phyloP scores from a whole-genome alignment of 1,284 basidiomycete species.

The Grifola frondosa region DNA sequence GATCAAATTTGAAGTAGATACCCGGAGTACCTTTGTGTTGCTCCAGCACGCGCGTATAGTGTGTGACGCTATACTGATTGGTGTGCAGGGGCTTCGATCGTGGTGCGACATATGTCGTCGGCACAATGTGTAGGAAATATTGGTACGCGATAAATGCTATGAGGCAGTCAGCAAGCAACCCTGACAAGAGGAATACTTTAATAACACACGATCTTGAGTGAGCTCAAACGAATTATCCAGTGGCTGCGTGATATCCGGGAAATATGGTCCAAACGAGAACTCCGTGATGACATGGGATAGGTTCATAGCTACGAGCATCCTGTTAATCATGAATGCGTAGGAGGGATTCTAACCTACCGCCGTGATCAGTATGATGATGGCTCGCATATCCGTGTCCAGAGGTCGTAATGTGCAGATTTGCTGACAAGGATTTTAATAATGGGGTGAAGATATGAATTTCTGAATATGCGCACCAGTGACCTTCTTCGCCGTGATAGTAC shows the following conservation, averaged over 20 bases:
- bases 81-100: constrained; percentile 68
- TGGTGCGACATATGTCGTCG: constrained; percentile 86
- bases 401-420: constrained; percentile 88
- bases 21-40: constrained; percentile 85
- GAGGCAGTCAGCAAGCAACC: not conserved
- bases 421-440: constrained; percentile 33
- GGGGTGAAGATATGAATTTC: constrained; percentile 1
- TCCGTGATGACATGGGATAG: constrained; percentile 95
- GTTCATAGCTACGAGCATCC: constrained; percentile 77
- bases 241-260: constrained; percentile 94
- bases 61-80: constrained; percentile 94
- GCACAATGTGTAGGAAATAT: constrained; percentile 94
- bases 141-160: constrained; percentile 93
- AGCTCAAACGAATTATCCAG: constrained; percentile 89
- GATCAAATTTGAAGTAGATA: constrained; percentile 96
- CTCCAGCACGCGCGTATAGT: constrained; percentile 79
- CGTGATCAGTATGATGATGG: constrained; percentile 85
- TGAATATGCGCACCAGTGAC: constrained; percentile 65
- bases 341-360: constrained; percentile 45
- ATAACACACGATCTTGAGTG: constrained; percentile 72
- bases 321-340: constrained; percentile 2
- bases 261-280: constrained; percentile 96
- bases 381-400: constrained; percentile 93
- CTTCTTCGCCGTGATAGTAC: constrained; percentile 83
- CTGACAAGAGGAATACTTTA: not conserved